Base-by-base conservation (phyloP, 371 early-diverging fungal species). In the Rhizomucor miehei region DNA sequence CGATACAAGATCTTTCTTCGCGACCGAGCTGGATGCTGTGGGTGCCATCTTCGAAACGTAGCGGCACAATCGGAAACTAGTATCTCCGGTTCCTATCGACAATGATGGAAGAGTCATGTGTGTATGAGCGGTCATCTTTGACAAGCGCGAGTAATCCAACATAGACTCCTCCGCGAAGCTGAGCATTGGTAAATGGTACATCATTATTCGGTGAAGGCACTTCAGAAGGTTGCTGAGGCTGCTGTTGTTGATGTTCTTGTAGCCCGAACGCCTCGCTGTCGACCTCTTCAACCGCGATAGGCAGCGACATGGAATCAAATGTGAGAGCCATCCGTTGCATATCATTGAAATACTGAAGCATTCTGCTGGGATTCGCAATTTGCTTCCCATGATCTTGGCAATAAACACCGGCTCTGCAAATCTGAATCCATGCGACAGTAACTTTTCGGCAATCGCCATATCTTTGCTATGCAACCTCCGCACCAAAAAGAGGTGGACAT, bases 321-420 rank as follows among this genome's bases (percentile, higher is more conserved):
- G 29, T 29, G 29, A 29, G 29, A 5, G 29, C 29, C 29, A 29
- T 29, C 16, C 41, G 56, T 38, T 56, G 63, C 73, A 77, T 73
- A 50, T 73, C 73, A 1, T 51, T 49, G 21, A 77, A 71, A 29
- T 71, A 48, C 6, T 25, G 46, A 1, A 65, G 34, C 67, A 77
- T 63, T 77, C 73, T 3, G 62, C 55, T 2, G 77, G 67, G 6
- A 77, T 58, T 1, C 56, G 51, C 1, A 77, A 52, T 43, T 67
- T 62, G 0, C 63, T 51, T 1, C 64, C 67, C 73, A 77, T 77
- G 2, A 61, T 66, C 45, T 65, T 60, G 0, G 77, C 60, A 19
- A 77, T 77, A 45, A 69, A 73, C 1, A 49, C 29, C 6, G 73
- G 63, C n/a, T 73, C 73, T 0, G 71, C 68, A 55, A 77, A 73